phyloP scores from a whole-genome alignment of 1,139 yeast species.

The Yamadazyma diddensiae region DNA sequence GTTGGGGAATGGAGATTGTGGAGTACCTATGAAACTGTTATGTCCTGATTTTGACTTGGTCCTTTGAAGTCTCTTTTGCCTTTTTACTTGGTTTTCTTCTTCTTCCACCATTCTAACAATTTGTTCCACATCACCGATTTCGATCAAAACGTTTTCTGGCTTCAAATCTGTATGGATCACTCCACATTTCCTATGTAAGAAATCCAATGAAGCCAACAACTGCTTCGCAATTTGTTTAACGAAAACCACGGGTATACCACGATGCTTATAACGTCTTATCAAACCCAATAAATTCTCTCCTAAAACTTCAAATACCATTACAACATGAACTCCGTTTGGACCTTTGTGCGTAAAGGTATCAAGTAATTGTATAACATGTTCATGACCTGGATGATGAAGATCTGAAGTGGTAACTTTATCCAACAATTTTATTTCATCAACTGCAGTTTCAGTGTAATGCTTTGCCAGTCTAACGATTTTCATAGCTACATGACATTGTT shows the following conservation, averaged over 20 bases:
- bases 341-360: conserved; percentile 70
- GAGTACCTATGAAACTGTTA: conserved; percentile 17
- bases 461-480: conserved; percentile 78
- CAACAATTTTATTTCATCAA: conserved; percentile 74
- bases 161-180: conserved; percentile 87
- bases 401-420: conserved; percentile 45
- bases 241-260: conserved; percentile 70
- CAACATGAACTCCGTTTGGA: conserved; percentile 73
- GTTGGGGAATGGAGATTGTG: conserved; percentile 13
- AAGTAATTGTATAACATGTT: conserved; percentile 60
- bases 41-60: conserved; percentile 18
- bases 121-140: conserved; percentile 73
- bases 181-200: conserved; percentile 82
- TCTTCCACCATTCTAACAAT: conserved; percentile 57
- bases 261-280: conserved; percentile 63
- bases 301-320: conserved; percentile 86
- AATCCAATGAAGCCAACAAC: conserved; percentile 71
- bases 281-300: conserved; percentile 79
- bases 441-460: conserved; percentile 80
- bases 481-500: conserved; percentile 70
- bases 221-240: conserved; percentile 84
- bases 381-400: conserved; percentile 61
- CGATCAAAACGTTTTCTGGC: conserved; percentile 85
- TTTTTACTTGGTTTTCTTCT: conserved; percentile 48
- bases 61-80: conserved; percentile 35